Evolutionary conservation across 192 early-diverging fungal genomes (phyloP).

Genomic region (Phycomyces blakesleeanus): DNA sequence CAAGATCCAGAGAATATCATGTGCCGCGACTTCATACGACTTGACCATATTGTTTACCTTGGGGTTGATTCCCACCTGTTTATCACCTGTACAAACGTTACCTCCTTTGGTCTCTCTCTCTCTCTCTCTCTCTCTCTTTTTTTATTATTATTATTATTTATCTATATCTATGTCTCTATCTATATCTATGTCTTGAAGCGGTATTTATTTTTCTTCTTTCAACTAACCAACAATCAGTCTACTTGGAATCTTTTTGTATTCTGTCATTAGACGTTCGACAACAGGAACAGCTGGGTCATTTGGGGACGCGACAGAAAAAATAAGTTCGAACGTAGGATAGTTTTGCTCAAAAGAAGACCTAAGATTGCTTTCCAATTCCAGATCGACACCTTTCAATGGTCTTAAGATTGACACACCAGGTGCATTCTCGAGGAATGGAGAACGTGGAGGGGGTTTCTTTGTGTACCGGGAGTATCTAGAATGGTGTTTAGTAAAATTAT

Average conservation of each 20-base stretch:
- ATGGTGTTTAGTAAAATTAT: background rate
- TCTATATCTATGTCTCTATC: too few species aligned
- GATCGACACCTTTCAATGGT: constrained; percentile 91
- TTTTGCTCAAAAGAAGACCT: constrained; percentile 81
- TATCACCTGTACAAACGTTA: constrained; percentile 46
- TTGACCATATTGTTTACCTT: constrained; percentile 94
- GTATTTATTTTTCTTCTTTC: too few species aligned
- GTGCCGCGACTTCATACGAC: constrained; percentile 69
- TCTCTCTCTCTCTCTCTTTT: too few species aligned
- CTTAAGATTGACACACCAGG: constrained; percentile 90
- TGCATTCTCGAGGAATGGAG: constrained; percentile 38
- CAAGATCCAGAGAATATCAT: constrained; percentile 93
- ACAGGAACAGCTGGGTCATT: constrained; percentile 81
- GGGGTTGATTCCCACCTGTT: constrained; percentile 84
- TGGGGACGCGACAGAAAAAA: constrained; percentile 82
- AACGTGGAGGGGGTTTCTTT: constrained; percentile 26
- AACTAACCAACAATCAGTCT: constrained; percentile 74
- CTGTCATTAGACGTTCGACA: constrained; percentile 61
- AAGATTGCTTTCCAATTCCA: constrained; percentile 77
- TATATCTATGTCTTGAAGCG: too few species aligned
- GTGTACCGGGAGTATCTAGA: constrained; percentile 18
- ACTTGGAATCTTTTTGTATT: constrained; percentile 72
- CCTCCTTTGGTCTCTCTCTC: too few species aligned
- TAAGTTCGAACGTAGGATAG: constrained; percentile 85
- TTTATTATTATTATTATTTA: background rate